phyloP scores from a whole-genome alignment of 495 filamentous ascomycete species.

The Stereocaulon alpinum region DNA sequence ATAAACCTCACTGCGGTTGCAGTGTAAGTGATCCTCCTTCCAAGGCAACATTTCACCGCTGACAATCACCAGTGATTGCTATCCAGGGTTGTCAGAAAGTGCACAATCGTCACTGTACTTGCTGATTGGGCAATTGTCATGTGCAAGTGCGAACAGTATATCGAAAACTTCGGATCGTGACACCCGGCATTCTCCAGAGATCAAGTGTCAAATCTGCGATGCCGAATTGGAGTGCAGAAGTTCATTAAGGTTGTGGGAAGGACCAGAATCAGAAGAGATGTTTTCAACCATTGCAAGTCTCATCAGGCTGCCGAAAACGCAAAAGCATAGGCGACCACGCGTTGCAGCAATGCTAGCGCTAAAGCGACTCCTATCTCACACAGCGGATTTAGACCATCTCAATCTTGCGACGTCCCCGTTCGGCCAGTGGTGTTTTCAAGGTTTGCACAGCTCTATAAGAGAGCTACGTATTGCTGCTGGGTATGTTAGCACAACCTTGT shows the following conservation, averaged over 20 bases:
- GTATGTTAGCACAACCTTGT: conserved; percentile 26
- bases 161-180: not conserved
- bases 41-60: not conserved
- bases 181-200: conserved; percentile 7
- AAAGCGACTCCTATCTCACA: conserved; percentile 57
- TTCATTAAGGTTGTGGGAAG: conserved; percentile 18
- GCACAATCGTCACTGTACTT: conserved; percentile 19
- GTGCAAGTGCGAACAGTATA: conserved; percentile 13
- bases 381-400: conserved; percentile 42
- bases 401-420: conserved; percentile 54
- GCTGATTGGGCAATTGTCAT: conserved; percentile 17
- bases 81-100: conserved; percentile 16
- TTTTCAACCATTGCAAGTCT: conserved; percentile 47
- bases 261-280: conserved; percentile 33
- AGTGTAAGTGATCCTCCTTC: not conserved
- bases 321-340: conserved; percentile 50
- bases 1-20: not conserved
- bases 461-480: conserved; percentile 78
- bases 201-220: conserved; percentile 37
- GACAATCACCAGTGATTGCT: conserved; percentile 1
- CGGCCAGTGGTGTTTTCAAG: conserved; percentile 72
- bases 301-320: conserved; percentile 44
- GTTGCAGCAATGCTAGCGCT: conserved; percentile 64
- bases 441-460: conserved; percentile 68
- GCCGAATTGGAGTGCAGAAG: conserved; percentile 2